These are phyloP conservation scores for Prunus mira DNA, from an alignment of 306 rosid species.

Conservation along the genomic window DNA sequence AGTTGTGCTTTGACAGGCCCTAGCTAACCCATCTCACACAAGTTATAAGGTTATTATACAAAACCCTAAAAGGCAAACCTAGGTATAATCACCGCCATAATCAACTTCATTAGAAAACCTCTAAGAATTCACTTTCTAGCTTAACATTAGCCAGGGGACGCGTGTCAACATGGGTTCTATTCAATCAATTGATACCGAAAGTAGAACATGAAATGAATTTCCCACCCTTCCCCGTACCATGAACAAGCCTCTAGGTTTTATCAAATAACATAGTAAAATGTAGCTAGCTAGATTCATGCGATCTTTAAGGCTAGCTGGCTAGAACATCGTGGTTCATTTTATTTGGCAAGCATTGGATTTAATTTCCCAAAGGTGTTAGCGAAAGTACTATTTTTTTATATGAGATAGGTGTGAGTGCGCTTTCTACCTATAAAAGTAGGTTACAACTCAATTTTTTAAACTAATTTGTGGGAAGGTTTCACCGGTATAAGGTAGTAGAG, in stretches of 20 bases:
- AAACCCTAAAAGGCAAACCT: constrained; percentile 21
- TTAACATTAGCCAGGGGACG: constrained; percentile 12
- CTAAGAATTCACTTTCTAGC: constrained; percentile 19
- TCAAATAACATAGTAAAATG: not conserved
- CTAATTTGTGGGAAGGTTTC: not conserved
- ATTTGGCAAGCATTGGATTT: constrained; percentile 21
- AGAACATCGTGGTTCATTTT: constrained; percentile 2
- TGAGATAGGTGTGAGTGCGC: not conserved
- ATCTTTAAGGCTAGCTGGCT: constrained; percentile 15
- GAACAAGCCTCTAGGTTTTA: constrained; percentile 17
- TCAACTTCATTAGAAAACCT: constrained; percentile 8
- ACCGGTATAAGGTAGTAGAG: too few species aligned
- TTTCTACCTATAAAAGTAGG: constrained; percentile 10
- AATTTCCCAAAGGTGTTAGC: constrained; percentile 4
- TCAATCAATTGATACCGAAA: constrained; percentile 30
- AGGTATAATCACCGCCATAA: constrained; percentile 12
- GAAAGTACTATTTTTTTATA: not conserved
- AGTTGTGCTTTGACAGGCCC: constrained; percentile 29
- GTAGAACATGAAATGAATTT: constrained; percentile 12
- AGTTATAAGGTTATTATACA: not conserved
- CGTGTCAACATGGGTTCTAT: constrained; percentile 21
- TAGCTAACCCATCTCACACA: not conserved
- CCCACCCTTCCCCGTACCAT: constrained; percentile 25
- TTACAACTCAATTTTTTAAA: not conserved
- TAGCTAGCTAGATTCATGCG: constrained; percentile 11